Conservation (phyloP, 805 yeast genomes). For the Babjeviella inositovora region DNA sequence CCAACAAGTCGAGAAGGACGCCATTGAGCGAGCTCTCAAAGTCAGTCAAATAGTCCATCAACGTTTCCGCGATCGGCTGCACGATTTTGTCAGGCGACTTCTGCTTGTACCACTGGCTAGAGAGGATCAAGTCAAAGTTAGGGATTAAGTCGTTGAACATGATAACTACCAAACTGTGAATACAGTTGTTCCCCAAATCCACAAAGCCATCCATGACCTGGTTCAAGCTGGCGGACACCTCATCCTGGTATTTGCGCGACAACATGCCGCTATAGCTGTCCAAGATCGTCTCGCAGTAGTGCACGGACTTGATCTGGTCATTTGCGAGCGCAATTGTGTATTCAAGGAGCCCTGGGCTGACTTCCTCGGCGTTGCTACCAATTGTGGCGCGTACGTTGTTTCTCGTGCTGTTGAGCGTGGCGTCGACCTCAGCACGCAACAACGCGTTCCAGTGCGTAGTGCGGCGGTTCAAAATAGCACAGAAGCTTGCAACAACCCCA, state of each 20-base stretch:
- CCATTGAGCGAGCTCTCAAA: constrained; percentile 33
- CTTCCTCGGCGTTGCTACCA: constrained; percentile 19
- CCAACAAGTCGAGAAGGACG: constrained; percentile 34
- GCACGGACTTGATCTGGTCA: constrained; percentile 64
- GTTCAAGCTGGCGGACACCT: constrained; percentile 40
- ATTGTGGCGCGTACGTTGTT: constrained; percentile 13
- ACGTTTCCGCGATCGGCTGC: constrained; percentile 50
- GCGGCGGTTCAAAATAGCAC: constrained; percentile 38
- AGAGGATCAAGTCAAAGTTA: constrained; percentile 45
- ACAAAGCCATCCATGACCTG: constrained; percentile 70
- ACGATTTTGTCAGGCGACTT: constrained; percentile 37
- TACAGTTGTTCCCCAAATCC: constrained; percentile 51
- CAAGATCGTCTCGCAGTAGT: constrained; percentile 53
- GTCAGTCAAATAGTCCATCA: constrained; percentile 62
- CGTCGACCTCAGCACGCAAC: constrained; percentile 34
- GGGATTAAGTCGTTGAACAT: constrained; percentile 58
- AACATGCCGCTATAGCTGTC: constrained; percentile 51
- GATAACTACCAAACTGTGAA: constrained; percentile 35
- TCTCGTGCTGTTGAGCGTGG: constrained; percentile 11
- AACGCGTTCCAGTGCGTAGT: constrained; percentile 45
- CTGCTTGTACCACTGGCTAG: constrained; percentile 54
- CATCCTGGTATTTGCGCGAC: constrained; percentile 41
- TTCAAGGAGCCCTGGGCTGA: constrained; percentile 68
- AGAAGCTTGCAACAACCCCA: constrained; percentile 65
- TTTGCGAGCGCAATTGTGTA: constrained; percentile 73